phyloP scores from a whole-genome alignment of 805 yeast species.

The Wickerhamiella domercqiae region DNA sequence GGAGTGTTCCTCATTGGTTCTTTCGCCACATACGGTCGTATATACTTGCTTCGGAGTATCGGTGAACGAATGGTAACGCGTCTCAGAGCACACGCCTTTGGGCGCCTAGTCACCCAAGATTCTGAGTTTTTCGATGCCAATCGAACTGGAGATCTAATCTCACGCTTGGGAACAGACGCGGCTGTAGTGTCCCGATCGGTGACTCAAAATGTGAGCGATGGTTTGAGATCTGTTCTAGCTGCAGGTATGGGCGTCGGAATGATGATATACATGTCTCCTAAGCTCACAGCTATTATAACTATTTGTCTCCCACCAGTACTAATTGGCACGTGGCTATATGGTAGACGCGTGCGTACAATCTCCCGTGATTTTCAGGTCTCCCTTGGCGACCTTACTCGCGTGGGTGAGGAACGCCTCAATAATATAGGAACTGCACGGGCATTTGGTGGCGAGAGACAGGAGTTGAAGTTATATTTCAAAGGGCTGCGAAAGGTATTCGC shows the following conservation, averaged over 20 bases:
- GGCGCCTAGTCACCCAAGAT: conserved; percentile 68
- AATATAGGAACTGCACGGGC: conserved; percentile 80
- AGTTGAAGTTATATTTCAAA: conserved; percentile 56
- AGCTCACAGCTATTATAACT: conserved; percentile 69
- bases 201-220: conserved; percentile 82
- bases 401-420: conserved; percentile 78
- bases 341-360: conserved; percentile 56
- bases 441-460: conserved; percentile 70
- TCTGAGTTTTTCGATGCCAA: conserved; percentile 80
- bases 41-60: conserved; percentile 55
- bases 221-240: conserved; percentile 67
- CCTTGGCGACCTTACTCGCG: conserved; percentile 73
- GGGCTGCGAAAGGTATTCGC: conserved; percentile 51
- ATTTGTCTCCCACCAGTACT: conserved; percentile 72
- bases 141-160: conserved; percentile 81
- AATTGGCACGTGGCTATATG: conserved; percentile 66
- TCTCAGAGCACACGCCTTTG: conserved; percentile 59
- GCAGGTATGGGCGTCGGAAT: conserved; percentile 77
- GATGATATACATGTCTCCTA: conserved; percentile 80
- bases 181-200: conserved; percentile 74
- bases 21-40: conserved; percentile 63
- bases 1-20: conserved; percentile 60
- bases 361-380: conserved; percentile 70
- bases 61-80: conserved; percentile 84
- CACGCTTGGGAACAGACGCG: conserved; percentile 77